Base-by-base conservation (phyloP, 495 filamentous ascomycete genomes). In the Penicillium nucicola region DNA sequence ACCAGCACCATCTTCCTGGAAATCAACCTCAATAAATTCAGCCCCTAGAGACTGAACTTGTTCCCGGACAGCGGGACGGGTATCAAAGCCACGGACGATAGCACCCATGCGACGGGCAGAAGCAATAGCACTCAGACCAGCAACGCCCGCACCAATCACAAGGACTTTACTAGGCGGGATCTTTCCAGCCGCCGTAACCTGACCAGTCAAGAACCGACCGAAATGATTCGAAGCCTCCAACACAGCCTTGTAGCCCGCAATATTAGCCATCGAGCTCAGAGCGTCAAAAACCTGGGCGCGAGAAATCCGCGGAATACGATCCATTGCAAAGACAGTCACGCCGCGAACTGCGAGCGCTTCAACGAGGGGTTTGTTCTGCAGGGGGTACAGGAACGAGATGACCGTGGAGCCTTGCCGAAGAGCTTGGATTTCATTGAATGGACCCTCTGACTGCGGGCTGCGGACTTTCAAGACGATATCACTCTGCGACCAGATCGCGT, bases 31-130 rank as follows among this genome's bases (percentile, higher is more conserved):
- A 55, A 92, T 77, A 61, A 91, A 91, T 50, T 92, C 88, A 8
- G 88, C 88, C 12, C 88, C 88, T 6, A 92, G 76, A 9, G 88
- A 91, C 60, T 92, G 85, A 1, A 92, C 87, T 66, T 92, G 88
- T 63, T 92, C 88, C 40, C 86, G 84, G 25, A 84, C 86, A 15
- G 87, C 88, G 10, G 86, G 71, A 11, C 88, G 81, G 12, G 88
- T 91, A 65, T 92, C 88, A 53, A 92, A 92, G 13, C 87, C 88
- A 42, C 87, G 83, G 7, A 90, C 87, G 52, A 92, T 90, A 0
- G 88, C 88, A n/a, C 88, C 88, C 70, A 90, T 76, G 9, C 88
- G 80, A 45, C 86, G 81, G 30, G 87, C 87, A 18, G 88, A 88
- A 12, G 81, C 88, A 63, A 92, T 92, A 13, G 88, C 88, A 64